Conservation (phyloP, 495 filamentous ascomycete species). For the Thermochaetoides thermophila region DNA sequence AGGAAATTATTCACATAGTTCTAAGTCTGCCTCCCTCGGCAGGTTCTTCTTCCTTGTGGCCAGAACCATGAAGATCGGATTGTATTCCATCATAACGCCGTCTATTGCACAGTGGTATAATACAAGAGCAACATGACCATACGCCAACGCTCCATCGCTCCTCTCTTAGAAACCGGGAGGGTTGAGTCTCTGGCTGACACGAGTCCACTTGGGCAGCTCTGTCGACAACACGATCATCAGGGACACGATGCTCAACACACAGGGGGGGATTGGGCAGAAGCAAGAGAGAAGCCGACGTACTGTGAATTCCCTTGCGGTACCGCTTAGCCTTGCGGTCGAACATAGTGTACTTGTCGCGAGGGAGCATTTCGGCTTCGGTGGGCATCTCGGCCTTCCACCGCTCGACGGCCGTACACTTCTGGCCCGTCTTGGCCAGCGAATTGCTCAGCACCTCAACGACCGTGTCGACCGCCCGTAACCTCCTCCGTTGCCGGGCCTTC, state of each 20-base stretch:
- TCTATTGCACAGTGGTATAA: slow-evolving; percentile 12
- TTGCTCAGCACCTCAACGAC: slow-evolving; percentile 63
- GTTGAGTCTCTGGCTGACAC: slow-evolving; percentile 83
- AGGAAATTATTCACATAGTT: slow-evolving; percentile 6
- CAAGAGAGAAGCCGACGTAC: slow-evolving; percentile 39
- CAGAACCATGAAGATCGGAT: background rate
- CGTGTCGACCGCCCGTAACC: slow-evolving; percentile 70
- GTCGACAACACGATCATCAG: slow-evolving; percentile 2
- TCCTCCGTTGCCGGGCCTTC: slow-evolving; percentile 77
- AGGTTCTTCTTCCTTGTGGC: background rate
- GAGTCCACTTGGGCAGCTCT: slow-evolving; percentile 94
- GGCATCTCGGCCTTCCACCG: slow-evolving; percentile 94
- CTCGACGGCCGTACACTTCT: slow-evolving; percentile 57
- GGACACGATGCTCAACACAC: no score
- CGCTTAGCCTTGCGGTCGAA: slow-evolving; percentile 92
- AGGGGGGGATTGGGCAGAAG: no score
- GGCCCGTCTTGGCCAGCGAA: slow-evolving; percentile 56
- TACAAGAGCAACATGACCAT: slow-evolving; percentile 14
- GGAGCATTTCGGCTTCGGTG: slow-evolving; percentile 86
- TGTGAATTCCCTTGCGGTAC: slow-evolving; percentile 93
- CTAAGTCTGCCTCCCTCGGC: no score
- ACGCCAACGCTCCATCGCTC: slow-evolving; percentile 4
- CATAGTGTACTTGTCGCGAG: slow-evolving; percentile 93
- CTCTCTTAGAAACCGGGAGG: slow-evolving; percentile 71
- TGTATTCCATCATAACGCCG: slow-evolving; percentile 6